Base-by-base conservation (phyloP, 2,329 filamentous ascomycete genomes). In the Venturia nashicola region DNA sequence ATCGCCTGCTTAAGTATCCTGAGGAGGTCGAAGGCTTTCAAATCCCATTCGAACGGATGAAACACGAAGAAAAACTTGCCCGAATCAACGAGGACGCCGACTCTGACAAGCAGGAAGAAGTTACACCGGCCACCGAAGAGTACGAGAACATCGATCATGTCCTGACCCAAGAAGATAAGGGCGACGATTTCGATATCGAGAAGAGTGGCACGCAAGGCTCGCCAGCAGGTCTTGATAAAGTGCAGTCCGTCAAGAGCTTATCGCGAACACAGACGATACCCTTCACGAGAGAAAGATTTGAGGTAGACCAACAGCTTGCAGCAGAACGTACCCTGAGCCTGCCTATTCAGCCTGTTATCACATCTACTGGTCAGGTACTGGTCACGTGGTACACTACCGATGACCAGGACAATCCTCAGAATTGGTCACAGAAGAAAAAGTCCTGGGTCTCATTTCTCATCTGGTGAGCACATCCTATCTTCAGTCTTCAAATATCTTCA, bases 371-470 rank as follows among this genome's bases (percentile, higher is more conserved):
- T 69, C 72, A 66, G 73, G 73, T 84, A 63, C 73, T 84, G 11
- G 80, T 87, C 12, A 80, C 79, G 65, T 88, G 84, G 82, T 82
- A 86, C 67, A 79, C 80, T 0, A 78, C 80, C 0, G 72, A 83
- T 63, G 84, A 86, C 63, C 80, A 80, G 0, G 72, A 77, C 43
- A 85, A 86, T 65, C 85, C 86, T 0, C 72, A 81, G 66, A 88
- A 88, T 70, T 88, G 84, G 84, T 68, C 77, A 1, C 68, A 68
- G 0, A 65, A 65, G 9, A 76, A 75, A 67, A 83, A 82, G 70
- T 77, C 77, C 68, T 68, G 74, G 1, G 77, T 76, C 3, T 69
- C 74, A 0, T 61, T 68, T 6, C 72, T 76, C 66, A 77, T 79
- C 51, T 74, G 69, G 65, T 59, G 62, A 67, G 67, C 65, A 23